Conservation (phyloP, 768 basidiomycete species). For the Mrakia hoshinonis region DNA sequence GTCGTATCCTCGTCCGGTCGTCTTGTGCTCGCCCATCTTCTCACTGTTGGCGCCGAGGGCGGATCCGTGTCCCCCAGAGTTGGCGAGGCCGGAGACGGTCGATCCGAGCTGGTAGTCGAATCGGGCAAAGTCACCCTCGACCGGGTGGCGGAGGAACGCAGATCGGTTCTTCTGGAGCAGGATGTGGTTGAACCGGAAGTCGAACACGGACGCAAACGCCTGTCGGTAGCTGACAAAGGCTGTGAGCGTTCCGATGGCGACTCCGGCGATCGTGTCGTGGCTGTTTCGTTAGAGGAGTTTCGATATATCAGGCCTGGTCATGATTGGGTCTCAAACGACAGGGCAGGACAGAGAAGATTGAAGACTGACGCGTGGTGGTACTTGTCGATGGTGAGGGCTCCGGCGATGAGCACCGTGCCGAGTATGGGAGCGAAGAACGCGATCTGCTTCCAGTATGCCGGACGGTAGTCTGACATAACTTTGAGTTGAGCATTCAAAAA, state of each 20-base stretch:
- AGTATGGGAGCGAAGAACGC: constrained; percentile 52
- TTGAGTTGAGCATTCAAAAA: constrained; percentile 52
- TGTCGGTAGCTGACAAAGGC: constrained; percentile 46
- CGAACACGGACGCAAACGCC: constrained; percentile 52
- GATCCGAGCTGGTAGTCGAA: constrained; percentile 14
- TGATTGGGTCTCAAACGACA: constrained; percentile 32
- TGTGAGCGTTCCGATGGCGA: constrained; percentile 36
- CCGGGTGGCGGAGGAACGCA: constrained; percentile 5
- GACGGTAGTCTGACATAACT: constrained; percentile 53
- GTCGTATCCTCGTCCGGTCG: background rate
- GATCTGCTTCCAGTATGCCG: constrained; percentile 54
- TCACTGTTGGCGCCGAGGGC: background rate
- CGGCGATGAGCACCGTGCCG: constrained; percentile 52
- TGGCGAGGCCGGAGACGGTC: background rate
- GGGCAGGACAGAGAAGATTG: background rate
- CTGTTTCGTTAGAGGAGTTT: constrained; percentile 29
- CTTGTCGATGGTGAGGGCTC: constrained; percentile 53
- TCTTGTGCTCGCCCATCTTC: background rate
- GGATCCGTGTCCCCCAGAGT: background rate
- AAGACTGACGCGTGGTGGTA: constrained; percentile 7
- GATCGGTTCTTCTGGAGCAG: constrained; percentile 43
- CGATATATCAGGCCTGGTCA: background rate
- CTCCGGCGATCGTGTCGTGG: constrained; percentile 54
- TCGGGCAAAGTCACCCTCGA: background rate
- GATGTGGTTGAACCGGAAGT: constrained; percentile 55